Evolutionary conservation across 179 eudicot species (phyloP).

Genomic region (Camellia oleifera): DNA sequence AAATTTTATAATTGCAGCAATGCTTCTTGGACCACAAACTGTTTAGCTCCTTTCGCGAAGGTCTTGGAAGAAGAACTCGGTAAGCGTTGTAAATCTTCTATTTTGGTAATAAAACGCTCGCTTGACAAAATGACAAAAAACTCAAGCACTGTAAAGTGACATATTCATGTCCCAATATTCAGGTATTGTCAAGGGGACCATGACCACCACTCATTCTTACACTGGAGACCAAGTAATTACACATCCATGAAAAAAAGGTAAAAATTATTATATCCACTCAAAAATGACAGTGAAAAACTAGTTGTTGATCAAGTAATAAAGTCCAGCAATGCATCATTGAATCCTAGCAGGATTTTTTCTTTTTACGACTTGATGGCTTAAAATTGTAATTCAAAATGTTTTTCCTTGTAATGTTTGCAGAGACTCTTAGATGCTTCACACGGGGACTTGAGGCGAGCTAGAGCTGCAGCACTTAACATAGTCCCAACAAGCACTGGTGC

Average conservation of each 20-base stretch:
- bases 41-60: conserved; percentile 94
- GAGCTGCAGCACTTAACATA: too few relatives aligned
- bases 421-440: too few relatives aligned
- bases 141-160: neutral
- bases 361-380: too few relatives aligned
- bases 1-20: conserved; percentile 46
- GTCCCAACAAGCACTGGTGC: too few relatives aligned
- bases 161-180: conserved; percentile 19
- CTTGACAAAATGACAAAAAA: too few relatives aligned
- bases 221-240: conserved; percentile 88
- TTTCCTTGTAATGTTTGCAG: too few relatives aligned
- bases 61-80: conserved; percentile 88
- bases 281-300: too few relatives aligned
- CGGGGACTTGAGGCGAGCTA: too few relatives aligned
- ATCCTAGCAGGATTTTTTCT: too few relatives aligned
- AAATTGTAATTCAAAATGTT: too few relatives aligned
- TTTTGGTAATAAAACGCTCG: neutral
- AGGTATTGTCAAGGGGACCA: conserved; percentile 99
- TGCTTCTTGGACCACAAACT: conserved; percentile 98
- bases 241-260: neutral
- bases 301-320: too few relatives aligned
- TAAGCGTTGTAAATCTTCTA: conserved; percentile 22
- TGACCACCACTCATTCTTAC: conserved; percentile 99
- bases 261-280: neutral
- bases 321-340: too few relatives aligned